Base-by-base conservation (phyloP, 352 stramenopile genomes). In the Globisporangium orthogonon region DNA sequence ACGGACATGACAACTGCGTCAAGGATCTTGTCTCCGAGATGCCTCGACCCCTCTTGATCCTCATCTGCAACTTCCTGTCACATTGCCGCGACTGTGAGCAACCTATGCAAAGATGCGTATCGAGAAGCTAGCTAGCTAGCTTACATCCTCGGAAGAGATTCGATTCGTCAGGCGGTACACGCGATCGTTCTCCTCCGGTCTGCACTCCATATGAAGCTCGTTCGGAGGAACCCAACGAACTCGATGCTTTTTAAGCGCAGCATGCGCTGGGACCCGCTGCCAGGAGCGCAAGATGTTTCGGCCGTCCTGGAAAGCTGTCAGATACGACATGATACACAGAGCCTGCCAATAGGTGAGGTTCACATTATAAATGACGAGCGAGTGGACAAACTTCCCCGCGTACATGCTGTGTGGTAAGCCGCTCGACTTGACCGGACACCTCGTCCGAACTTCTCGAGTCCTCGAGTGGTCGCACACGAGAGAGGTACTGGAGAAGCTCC, bases 401-500 rank as follows among this genome's bases (percentile, higher is more conserved):
- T 74, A 82, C 74, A 55, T 72, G 58, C 52, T 62, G 58, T 13
- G 60, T 43, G 17, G 39, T 51, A 17, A 51, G 65, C 9, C 58
- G 69, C 41, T 78, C 60, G 35, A 70, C 50, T 30, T 4, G 33
- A 40, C 69, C 44, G 1, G 43, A 35, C 11, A 58, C 48, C 45
- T 31, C 0, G 13, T 52, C 56, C 1, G 46, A 30, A 18, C 48
- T 54, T 33, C 56, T 67, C 29, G 46, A 43, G 13, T 40, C 11
- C 39, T 58, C 52, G 7, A 86, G 57, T 14, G 74, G 70, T 1
- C 70, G 59, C 7, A 79, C 17, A 29, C 66, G 69, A 48, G 73
- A 71, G 44, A 87, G 66, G 11, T 54, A 48, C 37, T 85, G 72
- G 9, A 87, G 61, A 28, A 78, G 4, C 47, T 83, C 70, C 15